Evolutionary conservation across 2,329 filamentous ascomycete genomes (phyloP), one percentile per base, ranked within the genome.

Genomic region (Thelonectria rubi): DNA sequence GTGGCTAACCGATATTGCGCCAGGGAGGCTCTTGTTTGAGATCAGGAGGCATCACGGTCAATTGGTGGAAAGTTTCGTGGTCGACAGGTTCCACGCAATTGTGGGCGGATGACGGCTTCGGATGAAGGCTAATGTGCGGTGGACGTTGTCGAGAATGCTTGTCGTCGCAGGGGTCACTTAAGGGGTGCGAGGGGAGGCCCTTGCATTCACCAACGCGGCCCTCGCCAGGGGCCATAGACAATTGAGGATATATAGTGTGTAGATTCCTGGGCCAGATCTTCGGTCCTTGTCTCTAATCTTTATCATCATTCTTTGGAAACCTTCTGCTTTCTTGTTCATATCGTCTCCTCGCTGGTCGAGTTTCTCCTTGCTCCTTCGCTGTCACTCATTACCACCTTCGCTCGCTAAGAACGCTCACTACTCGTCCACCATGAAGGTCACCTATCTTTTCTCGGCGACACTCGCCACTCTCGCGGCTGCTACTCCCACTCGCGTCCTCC

Each of bases 381-480:
- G 32, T 34, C 32, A 34, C 32, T 34, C 32, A 7, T 34, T 34
- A 30, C 26, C 26, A n/a, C 14, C 9, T 42, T 42, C 39, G n/a
- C 17, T 42, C 39, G 39, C n/a, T 42, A 17, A 42, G 15, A 17
- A 42, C 10, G 39, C 39, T 42, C 20, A 30, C 34, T 54, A 8
- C 32, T 18, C 18, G 20, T 46, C 42, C 54, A 68, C 9, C 21
- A 70, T 70, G 68, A 70, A 70, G 58, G 57, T 65, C n/a, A 50
- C 54, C 52, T 40, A 46, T 46, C 17, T 73, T 57, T 34, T 71
- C 26, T 70, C 72, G 34, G 68, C 71, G 46, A 58, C 74, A 37
- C 64, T 77, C 61, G 72, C 73, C 65, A 69, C 69, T 49, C 51
- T 64, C 26, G 72, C 67, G 24, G 60, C 67, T 43, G 73, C 73